Base-by-base conservation (phyloP, 2,329 filamentous ascomycete species). In the Neophaeococcomyces aloes region DNA sequence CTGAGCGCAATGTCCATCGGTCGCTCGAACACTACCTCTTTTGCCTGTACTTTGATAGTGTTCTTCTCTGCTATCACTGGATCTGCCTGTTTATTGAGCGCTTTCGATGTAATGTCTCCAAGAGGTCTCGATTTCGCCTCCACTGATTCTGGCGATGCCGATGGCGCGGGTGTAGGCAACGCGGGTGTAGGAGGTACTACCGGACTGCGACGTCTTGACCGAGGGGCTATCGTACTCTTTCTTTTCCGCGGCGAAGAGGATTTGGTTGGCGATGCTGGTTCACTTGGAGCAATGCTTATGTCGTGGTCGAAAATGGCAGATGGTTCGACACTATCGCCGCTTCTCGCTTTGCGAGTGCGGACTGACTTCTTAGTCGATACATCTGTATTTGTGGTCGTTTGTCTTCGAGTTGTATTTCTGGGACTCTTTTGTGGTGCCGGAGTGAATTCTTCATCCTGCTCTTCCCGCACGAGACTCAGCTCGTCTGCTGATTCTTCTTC, bases 1-100 rank as follows among this genome's bases (percentile, higher is more conserved):
- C 93, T 89, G 47, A 94, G 71, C 38, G 94, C 79, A 53, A 96
- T 94, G 57, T 95, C 89, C 81, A 94, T 88, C 0, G 89, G 89
- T 61, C 78, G 85, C 58, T 94, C 87, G 53, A 94, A 65, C 46
- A 86, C 71, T 1, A 85, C 84, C 54, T 86, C 77, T 65, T 86
- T 84, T 57, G 89, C 76, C 61, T 83, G 83, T 35, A 81, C 65
- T 65, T 23, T 75, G 69, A 47, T 70, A 55, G 59, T 65, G 47
- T 64, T 39, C 31, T 43, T 69, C 10, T 41, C 39, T 17, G 68
- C 63, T 44, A 68, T 65, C 29, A 66, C 69, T 17, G 68, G 63
- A 44, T 68, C 65, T 29, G 67, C 69, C 46, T 71, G 69, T 51
- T 79, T 75, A 60, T 86, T 87, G 55, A 83, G 65, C 31, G 73